phyloP scores from a whole-genome alignment of 176 grass and related monocot species.

The Bonia amplexicaulis region DNA sequence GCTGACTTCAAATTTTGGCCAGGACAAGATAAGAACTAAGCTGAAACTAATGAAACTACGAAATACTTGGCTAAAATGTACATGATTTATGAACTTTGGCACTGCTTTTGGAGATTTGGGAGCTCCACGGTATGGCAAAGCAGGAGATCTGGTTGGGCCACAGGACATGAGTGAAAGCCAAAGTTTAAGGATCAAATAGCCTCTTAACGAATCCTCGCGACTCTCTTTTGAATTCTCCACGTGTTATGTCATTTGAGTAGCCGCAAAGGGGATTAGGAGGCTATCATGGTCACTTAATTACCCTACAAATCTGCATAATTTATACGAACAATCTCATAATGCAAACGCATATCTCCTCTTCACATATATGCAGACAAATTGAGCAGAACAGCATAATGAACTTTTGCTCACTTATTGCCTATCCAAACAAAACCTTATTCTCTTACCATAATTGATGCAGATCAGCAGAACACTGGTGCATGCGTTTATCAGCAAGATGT shows the following conservation, averaged over 20 bases:
- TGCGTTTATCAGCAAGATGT: constrained; percentile 40
- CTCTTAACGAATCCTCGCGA: constrained; percentile 15
- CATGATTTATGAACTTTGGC: neutral
- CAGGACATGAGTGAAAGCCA: constrained; percentile 37
- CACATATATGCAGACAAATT: neutral
- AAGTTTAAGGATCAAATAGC: constrained; percentile 40
- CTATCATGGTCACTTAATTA: neutral
- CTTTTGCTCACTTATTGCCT: neutral
- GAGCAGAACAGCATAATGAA: neutral
- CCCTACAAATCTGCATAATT: constrained; percentile 22
- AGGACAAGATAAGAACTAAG: neutral
- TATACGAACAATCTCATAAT: constrained; percentile 9
- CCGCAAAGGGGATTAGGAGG: constrained; percentile 34
- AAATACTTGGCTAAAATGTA: neutral
- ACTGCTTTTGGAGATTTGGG: neutral
- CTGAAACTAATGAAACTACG: neutral
- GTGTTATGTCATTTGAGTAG: constrained; percentile 35
- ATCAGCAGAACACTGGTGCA: neutral
- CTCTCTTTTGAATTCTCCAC: constrained; percentile 14
- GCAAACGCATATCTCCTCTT: neutral
- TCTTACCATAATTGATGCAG: constrained; percentile 6
- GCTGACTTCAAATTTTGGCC: neutral
- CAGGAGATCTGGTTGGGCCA: constrained; percentile 23
- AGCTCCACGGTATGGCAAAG: neutral
- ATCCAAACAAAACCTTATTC: constrained; percentile 11